Base-by-base conservation (phyloP, 2,329 filamentous ascomycete genomes). In the Rasamsonia emersonii region DNA sequence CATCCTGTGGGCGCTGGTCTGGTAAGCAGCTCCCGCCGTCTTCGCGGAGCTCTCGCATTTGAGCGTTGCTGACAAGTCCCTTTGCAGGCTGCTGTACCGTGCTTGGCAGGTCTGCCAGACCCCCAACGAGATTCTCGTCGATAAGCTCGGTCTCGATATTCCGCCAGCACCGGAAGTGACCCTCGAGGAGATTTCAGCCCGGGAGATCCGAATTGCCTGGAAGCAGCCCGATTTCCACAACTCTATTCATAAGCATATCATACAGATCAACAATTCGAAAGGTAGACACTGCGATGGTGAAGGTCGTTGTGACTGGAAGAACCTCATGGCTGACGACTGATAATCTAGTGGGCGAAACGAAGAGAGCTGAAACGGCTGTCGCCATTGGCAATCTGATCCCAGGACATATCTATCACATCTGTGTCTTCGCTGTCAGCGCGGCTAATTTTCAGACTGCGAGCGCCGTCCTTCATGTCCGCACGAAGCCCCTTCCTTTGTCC, bases 391-490 rank as follows among this genome's bases (percentile, higher is more conserved):
- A 88, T 23, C 69, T 98, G 5, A 79, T 82, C 47, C 86, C 91
- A 0, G 79, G 82, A 43, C 83, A 84, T 49, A 93, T 88, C 50
- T 96, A 96, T 62, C 93, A 93, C 43, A 79, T 98, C 17, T 81
- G 89, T 38, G 85, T 96, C 33, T 83, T 95, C 45, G 86, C 89
- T 23, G 82, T 95, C 33, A 93, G 89, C 29, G 76, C 81, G 18
- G 86, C 88, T 45, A 93, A 91, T 57, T 96, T 96, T 49, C 86
- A 93, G 52, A 86, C 88, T 1, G 82, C 85, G 21, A 95, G 91
- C 56, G 72, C 77, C 4, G 77, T 93, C 21, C 79, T 96, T 42
- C 82, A 91, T 33, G 68, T 98, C 33, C 76, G 82, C 46, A 96
- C 91, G 28, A 55, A 72, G 66, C 51, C 69, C 65, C 45, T 77